Base-by-base conservation (phyloP, 106 monocot species). In the Phalaenopsis equestris region DNA sequence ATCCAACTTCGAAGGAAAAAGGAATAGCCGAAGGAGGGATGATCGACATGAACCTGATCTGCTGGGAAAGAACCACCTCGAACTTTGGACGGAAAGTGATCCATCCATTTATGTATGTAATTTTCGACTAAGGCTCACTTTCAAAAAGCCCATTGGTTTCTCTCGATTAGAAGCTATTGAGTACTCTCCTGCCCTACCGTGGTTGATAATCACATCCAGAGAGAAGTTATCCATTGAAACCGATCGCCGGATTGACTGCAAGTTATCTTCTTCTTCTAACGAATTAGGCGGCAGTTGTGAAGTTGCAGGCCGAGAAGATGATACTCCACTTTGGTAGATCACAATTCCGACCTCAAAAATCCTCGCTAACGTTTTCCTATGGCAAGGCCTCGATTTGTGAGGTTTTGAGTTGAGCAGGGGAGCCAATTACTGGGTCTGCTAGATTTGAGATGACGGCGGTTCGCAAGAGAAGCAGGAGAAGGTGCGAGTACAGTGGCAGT, bases 171-270 rank as follows among this genome's bases (percentile, higher is more conserved):
- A 75, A 41, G 12, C 2, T 18, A 17, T 2, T 23, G 5, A 55
- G 81, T 46, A 42, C 39, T 68, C 37, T 45, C 67, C 80, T 23
- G 74, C 85, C 42, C 18, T 8, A 1, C 65, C 77, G 21, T 17
- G 45, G 36, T 82, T 82, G 23, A 75, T 10, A 72, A 30, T 30
- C 30, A 30, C 30, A 30, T 30, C 30, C 30, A 30, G 30, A 30
- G 30, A 30, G 30, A 30, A 86, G 24, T 56, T 48, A 65, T 90
- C 90, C 90, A 86, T 82, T 0, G 90, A 90, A 76, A 84, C 80
- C 9, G 90, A 90, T 49, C 87, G 52, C 49, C 90, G 58, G 24
- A 85, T 81, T 8, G 87, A 84, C 80, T 85, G 90, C 58, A 87
- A 41, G n/a, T 47, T 85, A 21, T 38, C 42, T 37, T 80, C 82